phyloP scores from a whole-genome alignment of 345 rosid species.

The Hibiscus mutabilis region DNA sequence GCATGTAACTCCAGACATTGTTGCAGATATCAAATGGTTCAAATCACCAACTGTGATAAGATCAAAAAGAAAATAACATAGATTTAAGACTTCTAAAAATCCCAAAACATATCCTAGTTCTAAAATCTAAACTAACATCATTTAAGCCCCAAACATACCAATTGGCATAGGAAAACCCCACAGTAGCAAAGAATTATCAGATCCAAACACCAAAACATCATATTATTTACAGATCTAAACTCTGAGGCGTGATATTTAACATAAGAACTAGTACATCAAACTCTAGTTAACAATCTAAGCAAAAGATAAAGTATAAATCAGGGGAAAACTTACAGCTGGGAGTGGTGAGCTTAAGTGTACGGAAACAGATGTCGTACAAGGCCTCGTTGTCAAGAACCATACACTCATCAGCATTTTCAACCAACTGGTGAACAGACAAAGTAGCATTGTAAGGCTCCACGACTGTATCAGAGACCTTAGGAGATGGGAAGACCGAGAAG shows the following conservation, averaged over 20 bases:
- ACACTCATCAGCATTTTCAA: constrained; percentile 19
- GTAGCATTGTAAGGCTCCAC: constrained; percentile 20
- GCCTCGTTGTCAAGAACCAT: constrained; percentile 38
- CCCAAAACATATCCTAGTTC: neutral
- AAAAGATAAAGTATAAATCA: neutral
- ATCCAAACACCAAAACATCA: no score
- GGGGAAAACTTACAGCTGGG: constrained; percentile 31
- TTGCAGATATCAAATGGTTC: constrained; percentile 65
- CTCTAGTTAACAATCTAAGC: no score
- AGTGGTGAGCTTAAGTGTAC: constrained; percentile 32
- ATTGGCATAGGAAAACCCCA: neutral
- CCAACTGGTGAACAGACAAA: constrained; percentile 24
- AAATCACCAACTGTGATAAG: constrained; percentile 46
- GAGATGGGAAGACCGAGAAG: constrained; percentile 14
- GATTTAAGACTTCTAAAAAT: neutral
- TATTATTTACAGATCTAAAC: neutral
- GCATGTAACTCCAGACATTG: constrained; percentile 73
- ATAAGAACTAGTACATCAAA: neutral
- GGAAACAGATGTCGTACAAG: constrained; percentile 32
- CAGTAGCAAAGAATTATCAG: neutral
- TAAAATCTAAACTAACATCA: neutral
- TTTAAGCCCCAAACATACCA: neutral
- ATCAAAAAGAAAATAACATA: neutral
- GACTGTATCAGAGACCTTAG: constrained; percentile 17
- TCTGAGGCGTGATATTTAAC: neutral